A percentile compares a stretch with the other conserved stretches of the same genome.
These are phyloP conservation scores for Lentinula guzmanii DNA, from an alignment of 768 basidiomycete species.

Conservation along the genomic window DNA sequence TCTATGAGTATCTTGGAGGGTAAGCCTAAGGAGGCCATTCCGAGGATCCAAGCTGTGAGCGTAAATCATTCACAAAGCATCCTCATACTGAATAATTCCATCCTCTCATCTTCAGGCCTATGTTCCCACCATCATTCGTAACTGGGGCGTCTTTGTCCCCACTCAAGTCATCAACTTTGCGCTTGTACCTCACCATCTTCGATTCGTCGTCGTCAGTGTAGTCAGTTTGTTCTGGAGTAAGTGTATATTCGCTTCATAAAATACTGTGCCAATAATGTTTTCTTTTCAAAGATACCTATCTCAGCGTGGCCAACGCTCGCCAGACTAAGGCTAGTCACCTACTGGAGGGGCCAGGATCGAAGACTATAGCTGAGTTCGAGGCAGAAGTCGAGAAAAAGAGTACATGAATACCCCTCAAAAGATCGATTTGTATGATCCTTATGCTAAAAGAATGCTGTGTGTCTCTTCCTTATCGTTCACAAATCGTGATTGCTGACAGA, in stretches of 20 bases:
- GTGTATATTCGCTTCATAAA: slow-evolving; percentile 20
- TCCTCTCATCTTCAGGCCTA: slow-evolving; percentile 42
- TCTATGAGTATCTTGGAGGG: slow-evolving; percentile 54
- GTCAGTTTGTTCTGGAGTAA: slow-evolving; percentile 82
- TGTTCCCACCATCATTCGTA: slow-evolving; percentile 65
- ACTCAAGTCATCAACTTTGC: slow-evolving; percentile 78
- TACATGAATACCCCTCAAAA: not conserved
- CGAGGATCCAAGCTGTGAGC: slow-evolving; percentile 42
- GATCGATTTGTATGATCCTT: not conserved
- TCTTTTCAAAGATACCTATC: slow-evolving; percentile 43
- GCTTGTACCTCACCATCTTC: slow-evolving; percentile 69
- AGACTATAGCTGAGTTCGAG: not conserved
- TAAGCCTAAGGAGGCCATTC: slow-evolving; percentile 28
- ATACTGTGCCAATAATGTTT: not conserved
- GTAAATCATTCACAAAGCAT: not conserved
- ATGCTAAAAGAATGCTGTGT: not conserved
- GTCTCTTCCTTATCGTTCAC: not conserved
- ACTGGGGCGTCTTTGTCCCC: slow-evolving; percentile 75
- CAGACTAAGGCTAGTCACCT: slow-evolving; percentile 4
- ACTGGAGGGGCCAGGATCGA: not conserved
- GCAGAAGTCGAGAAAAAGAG: not conserved
- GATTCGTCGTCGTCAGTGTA: slow-evolving; percentile 68
- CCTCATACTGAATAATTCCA: not conserved
- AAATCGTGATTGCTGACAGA: not conserved
- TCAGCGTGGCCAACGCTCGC: slow-evolving; percentile 52